A percentile compares a stretch with the other conserved stretches of the same genome.
Evolutionary conservation across 352 stramenopile genomes (phyloP).

Genomic region (Pythium rishiriense): DNA sequence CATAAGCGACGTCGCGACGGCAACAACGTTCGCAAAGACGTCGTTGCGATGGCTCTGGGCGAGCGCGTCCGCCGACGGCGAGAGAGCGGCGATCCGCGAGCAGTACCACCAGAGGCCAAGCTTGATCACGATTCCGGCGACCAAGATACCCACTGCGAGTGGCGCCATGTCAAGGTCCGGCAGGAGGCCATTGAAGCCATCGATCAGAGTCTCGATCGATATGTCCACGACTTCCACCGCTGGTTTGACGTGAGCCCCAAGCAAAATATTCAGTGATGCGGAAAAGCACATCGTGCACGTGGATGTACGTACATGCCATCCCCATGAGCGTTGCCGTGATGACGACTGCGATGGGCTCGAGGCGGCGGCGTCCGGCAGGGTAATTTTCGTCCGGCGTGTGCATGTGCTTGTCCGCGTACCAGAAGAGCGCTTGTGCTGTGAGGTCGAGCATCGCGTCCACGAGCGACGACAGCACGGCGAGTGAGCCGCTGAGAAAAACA

Average conservation of each 20-base stretch:
- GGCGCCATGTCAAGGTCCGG: slow-evolving; percentile 70
- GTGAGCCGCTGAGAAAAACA: slow-evolving; percentile 80
- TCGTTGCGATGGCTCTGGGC: slow-evolving; percentile 97
- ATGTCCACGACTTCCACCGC: slow-evolving; percentile 95
- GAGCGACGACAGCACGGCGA: slow-evolving; percentile 94
- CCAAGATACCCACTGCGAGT: slow-evolving; percentile 69
- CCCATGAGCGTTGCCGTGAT: slow-evolving; percentile 96
- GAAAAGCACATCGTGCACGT: not conserved
- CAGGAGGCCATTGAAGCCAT: slow-evolving; percentile 60
- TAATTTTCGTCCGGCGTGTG: slow-evolving; percentile 91
- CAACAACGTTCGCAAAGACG: slow-evolving; percentile 92
- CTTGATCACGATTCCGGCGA: slow-evolving; percentile 80
- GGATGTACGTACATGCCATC: slow-evolving; percentile 71
- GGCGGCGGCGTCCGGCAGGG: slow-evolving; percentile 87
- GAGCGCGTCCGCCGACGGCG: slow-evolving; percentile 71
- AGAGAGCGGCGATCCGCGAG: slow-evolving; percentile 57
- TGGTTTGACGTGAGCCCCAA: slow-evolving; percentile 10
- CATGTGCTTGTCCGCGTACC: slow-evolving; percentile 93
- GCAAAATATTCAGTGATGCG: not conserved
- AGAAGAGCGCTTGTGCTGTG: slow-evolving; percentile 92
- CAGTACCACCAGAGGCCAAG: slow-evolving; percentile 84
- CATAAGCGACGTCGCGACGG: slow-evolving; percentile 79
- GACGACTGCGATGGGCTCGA: slow-evolving; percentile 96
- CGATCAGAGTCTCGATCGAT: slow-evolving; percentile 80
- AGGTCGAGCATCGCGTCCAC: slow-evolving; percentile 95